phyloP scores from a whole-genome alignment of 768 basidiomycete species.

The Termitomyces sp. region DNA sequence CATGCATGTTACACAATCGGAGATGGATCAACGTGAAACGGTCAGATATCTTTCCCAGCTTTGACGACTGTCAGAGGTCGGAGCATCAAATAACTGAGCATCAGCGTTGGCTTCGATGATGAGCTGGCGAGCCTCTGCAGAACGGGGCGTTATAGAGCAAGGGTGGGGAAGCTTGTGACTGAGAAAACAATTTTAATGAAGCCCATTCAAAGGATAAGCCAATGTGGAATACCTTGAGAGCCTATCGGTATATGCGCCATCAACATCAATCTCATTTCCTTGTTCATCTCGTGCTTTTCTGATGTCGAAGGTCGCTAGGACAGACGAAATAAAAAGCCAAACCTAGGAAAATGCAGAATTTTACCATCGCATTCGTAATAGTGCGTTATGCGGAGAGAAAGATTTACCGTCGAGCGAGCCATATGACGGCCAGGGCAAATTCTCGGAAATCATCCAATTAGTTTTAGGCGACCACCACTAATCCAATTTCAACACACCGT shows the following conservation, averaged over 20 bases:
- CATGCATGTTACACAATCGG: no score
- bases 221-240: background rate
- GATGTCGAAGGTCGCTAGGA: background rate
- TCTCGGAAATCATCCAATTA: background rate
- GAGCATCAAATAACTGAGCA: no score
- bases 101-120: background rate
- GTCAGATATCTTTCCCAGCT: no score
- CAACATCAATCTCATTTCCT: background rate
- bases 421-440: background rate
- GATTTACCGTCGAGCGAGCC: background rate
- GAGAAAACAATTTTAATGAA: background rate
- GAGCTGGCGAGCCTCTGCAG: background rate
- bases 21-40: no score
- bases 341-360: no score
- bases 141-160: background rate
- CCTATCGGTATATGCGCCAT: background rate
- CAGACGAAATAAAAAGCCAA: no score
- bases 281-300: background rate
- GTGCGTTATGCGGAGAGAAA: background rate
- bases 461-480: background rate
- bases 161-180: background rate
- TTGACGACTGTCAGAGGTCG: no score
- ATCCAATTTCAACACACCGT: background rate
- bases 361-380: background rate
- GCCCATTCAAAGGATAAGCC: background rate